Evolutionary conservation across 768 basidiomycete genomes (phyloP), one percentile per base, ranked within the genome.

Genomic region (Dentipellis fragilis): DNA sequence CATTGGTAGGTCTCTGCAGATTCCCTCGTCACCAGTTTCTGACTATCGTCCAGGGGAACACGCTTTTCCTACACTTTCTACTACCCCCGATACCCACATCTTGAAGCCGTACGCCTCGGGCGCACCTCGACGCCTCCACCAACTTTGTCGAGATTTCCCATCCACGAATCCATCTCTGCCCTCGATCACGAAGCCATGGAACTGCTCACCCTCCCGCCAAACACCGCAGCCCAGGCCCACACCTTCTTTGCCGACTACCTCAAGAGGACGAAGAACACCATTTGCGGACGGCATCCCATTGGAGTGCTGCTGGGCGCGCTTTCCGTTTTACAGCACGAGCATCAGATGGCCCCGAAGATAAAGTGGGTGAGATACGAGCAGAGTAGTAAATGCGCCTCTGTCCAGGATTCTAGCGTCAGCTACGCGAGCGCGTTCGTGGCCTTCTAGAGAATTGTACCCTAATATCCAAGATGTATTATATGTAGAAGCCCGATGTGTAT

Each of bases 251-350:
- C 80, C 1, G 71, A 73, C 6, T 93, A 93, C 66, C 76, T 92
- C 1, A 65, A 72, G 11, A 71, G 74, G 56, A 94, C 91, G 36
- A 81, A 85, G 71, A 99, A 99, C 71, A 98, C 96, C 0, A 96
- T 99, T 47, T 99, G 96, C 66, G 96, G 96, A 3, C 77, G 96
- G 39, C 93, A 97, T 64, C 93, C 96, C 1, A 97, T 99, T 52
- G 91, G 93, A 0, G 89, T 98, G 4, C 73, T 99, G 2, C 74
- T 98, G 14, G 89, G 89, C 0, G 85, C 91, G 7, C 67, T 97
- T 50, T 63, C 80, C 5, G 70, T 69, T 4, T 66, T 94, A 56
- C 80, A 83, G 67, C 70, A 71, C 50, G 64, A 65, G 45, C 60
- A 66, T 19, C 63, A 34, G 16, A 60, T 64, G 52, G 55, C 54